Conservation (phyloP, 129 eudicot species). For the Chrysanthemum lavandulifolium region DNA sequence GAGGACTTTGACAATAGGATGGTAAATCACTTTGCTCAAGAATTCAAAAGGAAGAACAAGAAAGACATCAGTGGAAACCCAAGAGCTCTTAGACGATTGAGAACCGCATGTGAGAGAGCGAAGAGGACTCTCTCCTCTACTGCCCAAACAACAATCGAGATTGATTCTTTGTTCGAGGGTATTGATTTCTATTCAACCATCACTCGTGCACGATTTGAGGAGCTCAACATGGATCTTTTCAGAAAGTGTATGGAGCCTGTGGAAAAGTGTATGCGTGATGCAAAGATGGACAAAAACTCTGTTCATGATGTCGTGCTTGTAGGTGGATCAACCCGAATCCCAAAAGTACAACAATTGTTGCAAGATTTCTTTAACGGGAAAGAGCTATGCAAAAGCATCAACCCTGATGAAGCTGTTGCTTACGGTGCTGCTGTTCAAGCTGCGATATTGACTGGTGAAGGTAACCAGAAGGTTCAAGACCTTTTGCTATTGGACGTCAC, state of each 20-base stretch:
- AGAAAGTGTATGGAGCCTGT: neutral
- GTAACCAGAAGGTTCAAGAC: conserved; percentile 1
- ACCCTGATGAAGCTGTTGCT: neutral
- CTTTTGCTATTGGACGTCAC: neutral
- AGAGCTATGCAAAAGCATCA: neutral
- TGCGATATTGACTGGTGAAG: neutral
- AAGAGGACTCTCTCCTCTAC: neutral
- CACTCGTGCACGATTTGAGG: neutral
- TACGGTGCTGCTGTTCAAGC: neutral
- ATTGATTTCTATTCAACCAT: conserved; percentile 3
- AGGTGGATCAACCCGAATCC: neutral
- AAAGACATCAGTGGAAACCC: neutral
- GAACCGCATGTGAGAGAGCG: neutral
- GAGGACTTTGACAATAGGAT: neutral
- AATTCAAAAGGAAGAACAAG: neutral
- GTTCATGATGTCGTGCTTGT: neutral
- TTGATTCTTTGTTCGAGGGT: neutral
- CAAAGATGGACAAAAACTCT: neutral
- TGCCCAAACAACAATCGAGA: neutral
- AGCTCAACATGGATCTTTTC: neutral
- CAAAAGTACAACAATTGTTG: neutral
- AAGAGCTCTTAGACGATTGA: neutral
- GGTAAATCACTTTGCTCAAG: neutral
- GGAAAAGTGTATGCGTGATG: neutral
- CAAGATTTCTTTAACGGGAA: neutral